Percentiles rank a stretch among this genome's conserved stretches.
Conservation (phyloP, 352 stramenopile species). For the Globisporangium nagaii region DNA sequence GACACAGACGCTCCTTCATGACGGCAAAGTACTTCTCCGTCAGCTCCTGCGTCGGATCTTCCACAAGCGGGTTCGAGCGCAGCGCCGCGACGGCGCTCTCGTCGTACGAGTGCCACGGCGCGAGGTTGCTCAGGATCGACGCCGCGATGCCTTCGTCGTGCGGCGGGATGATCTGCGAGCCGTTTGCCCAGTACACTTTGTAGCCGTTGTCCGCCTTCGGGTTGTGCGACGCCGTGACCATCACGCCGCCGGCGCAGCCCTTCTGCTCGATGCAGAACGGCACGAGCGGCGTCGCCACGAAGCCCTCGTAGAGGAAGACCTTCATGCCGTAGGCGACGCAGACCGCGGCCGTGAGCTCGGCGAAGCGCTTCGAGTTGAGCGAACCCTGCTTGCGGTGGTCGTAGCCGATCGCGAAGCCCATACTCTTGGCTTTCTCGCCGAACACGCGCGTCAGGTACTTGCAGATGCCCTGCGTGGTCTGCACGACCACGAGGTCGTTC, state of each 20-base stretch:
- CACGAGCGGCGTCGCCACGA: conserved; percentile 96
- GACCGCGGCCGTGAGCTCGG: conserved; percentile 77
- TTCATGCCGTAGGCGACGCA: conserved; percentile 79
- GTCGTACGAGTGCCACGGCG: conserved; percentile 77
- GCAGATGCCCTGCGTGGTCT: conserved; percentile 90
- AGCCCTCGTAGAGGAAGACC: conserved; percentile 88
- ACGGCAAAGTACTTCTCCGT: conserved; percentile 64
- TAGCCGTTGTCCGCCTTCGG: conserved; percentile 97
- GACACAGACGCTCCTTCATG: conserved; percentile 47
- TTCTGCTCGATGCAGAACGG: conserved; percentile 82
- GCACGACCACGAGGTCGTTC: conserved; percentile 92
- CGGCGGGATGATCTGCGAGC: conserved; percentile 96
- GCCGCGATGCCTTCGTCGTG: conserved; percentile 92
- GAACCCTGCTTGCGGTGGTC: conserved; percentile 79
- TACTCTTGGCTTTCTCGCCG: conserved; percentile 61
- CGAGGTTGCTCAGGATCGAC: conserved; percentile 88
- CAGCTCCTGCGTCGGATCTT: conserved; percentile 68
- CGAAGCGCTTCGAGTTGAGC: conserved; percentile 88
- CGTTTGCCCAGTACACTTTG: conserved; percentile 96
- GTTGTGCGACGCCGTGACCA: conserved; percentile 98
- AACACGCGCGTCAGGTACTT: conserved; percentile 78
- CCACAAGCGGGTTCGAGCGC: conserved; percentile 36
- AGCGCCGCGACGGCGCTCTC: conserved; percentile 31
- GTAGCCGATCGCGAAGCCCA: conserved; percentile 88
- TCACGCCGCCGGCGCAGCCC: conserved; percentile 80